A percentile compares a stretch with the other conserved stretches of the same genome.
Conservation (phyloP, 345 rosid genomes). For the Boechera retrofracta region DNA sequence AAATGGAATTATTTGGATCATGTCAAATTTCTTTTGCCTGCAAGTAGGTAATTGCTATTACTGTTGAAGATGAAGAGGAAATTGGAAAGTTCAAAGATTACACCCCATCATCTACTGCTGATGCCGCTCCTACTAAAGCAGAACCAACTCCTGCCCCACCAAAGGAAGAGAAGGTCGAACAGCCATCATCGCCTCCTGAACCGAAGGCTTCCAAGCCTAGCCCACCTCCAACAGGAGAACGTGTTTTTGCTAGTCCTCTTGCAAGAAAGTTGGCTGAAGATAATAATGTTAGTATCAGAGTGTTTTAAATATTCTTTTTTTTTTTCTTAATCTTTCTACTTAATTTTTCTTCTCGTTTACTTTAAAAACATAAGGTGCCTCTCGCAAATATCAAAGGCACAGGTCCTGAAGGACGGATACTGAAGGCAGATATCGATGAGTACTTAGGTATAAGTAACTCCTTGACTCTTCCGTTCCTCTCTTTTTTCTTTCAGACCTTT, state of each 20-base stretch:
- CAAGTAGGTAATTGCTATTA: slow-evolving; percentile 77
- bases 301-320: not conserved
- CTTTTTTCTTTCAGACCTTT: not conserved
- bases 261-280: slow-evolving; percentile 96
- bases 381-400: slow-evolving; percentile 92
- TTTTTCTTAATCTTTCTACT: not conserved
- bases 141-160: slow-evolving; percentile 64
- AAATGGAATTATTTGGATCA: slow-evolving; percentile 17
- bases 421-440: slow-evolving; percentile 95
- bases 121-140: slow-evolving; percentile 52
- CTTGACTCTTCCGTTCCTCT: slow-evolving; percentile 14
- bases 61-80: slow-evolving; percentile 95
- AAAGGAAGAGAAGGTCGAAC: slow-evolving; percentile 59
- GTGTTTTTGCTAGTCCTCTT: slow-evolving; percentile 87
- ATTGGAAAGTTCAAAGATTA: slow-evolving; percentile 88
- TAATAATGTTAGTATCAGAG: slow-evolving; percentile 58
- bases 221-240: slow-evolving; percentile 64
- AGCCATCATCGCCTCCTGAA: slow-evolving; percentile 64
- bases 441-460: slow-evolving; percentile 66
- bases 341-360: slow-evolving; percentile 19
- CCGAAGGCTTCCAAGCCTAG: slow-evolving; percentile 62
- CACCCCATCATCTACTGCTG: slow-evolving; percentile 64
- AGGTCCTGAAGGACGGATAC: slow-evolving; percentile 87
- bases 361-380: slow-evolving; percentile 55
- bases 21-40: slow-evolving; percentile 30